Conservation (phyloP, 2,329 filamentous ascomycete genomes). For the Sporothrix variecibatus region DNA sequence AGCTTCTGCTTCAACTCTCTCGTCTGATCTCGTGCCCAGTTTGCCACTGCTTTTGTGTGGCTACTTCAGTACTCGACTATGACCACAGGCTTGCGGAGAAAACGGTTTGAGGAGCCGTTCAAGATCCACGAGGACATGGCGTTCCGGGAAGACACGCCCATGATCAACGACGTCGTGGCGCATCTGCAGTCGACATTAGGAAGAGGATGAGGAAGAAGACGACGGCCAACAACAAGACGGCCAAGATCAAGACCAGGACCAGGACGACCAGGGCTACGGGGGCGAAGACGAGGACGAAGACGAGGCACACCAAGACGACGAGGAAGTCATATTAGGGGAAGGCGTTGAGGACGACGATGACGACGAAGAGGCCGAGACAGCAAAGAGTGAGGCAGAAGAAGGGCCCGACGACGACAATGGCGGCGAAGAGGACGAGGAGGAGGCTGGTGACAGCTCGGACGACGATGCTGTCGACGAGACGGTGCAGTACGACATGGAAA, state of each 20-base stretch:
- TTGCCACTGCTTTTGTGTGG: not conserved
- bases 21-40: not conserved
- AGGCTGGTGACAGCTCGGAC: constrained; percentile 55
- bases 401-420: constrained; percentile 39
- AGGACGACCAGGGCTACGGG: constrained; percentile 29
- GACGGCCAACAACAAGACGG: constrained; percentile 35
- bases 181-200: constrained; percentile 31
- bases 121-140: constrained; percentile 53
- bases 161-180: constrained; percentile 49
- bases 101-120: constrained; percentile 43
- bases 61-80: constrained; percentile 19
- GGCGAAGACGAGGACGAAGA: constrained; percentile 49
- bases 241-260: constrained; percentile 30
- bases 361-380: constrained; percentile 50
- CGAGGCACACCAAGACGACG: constrained; percentile 38
- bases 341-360: constrained; percentile 36
- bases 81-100: constrained; percentile 33
- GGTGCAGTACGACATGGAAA: constrained; percentile 84
- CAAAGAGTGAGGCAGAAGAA: constrained; percentile 37
- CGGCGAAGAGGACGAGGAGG: constrained; percentile 42
- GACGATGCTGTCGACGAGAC: constrained; percentile 65
- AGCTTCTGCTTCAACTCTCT: not conserved
- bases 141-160: constrained; percentile 52
- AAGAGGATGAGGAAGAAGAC: constrained; percentile 36
- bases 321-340: constrained; percentile 17